Evolutionary conservation across 2,329 filamentous ascomycete genomes (phyloP).

Genomic region (Byssochlamys sp.): DNA sequence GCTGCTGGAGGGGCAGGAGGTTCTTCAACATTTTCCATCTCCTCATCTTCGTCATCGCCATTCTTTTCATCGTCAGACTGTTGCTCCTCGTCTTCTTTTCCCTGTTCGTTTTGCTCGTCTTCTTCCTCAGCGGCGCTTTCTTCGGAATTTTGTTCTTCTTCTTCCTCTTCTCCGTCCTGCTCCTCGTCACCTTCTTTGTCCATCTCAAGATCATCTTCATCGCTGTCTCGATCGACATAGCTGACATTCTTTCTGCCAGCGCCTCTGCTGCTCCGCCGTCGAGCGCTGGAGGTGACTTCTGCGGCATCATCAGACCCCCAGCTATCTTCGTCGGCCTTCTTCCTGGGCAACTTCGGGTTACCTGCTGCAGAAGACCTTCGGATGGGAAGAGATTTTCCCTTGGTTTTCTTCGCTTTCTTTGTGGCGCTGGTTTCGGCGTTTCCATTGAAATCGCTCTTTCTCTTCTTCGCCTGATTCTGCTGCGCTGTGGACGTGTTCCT

Average conservation of each 20-base stretch:
- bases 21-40: constrained; percentile 5
- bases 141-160: constrained; percentile 13
- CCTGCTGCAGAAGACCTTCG: constrained; percentile 24
- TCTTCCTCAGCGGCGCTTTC: constrained; percentile 27
- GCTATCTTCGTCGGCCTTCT: constrained; percentile 26
- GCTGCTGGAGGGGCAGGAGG: not conserved
- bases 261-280: constrained; percentile 33
- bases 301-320: constrained; percentile 36
- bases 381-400: constrained; percentile 16
- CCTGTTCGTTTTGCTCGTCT: constrained; percentile 7
- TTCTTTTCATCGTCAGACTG: constrained; percentile 2
- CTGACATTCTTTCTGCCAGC: constrained; percentile 27
- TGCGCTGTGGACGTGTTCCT: constrained; percentile 31
- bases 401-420: constrained; percentile 27
- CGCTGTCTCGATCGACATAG: constrained; percentile 37
- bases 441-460: constrained; percentile 29
- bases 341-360: constrained; percentile 24
- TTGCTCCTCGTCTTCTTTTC: constrained; percentile 1
- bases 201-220: constrained; percentile 37
- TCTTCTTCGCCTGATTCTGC: constrained; percentile 27
- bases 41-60: constrained; percentile 2
- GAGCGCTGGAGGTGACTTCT: constrained; percentile 21
- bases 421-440: constrained; percentile 15
- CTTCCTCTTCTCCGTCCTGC: constrained; percentile 34
- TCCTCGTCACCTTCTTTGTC: constrained; percentile 24